These are phyloP conservation scores for Sonneratia alba DNA, from an alignment of 345 rosid species.

Conservation along the genomic window DNA sequence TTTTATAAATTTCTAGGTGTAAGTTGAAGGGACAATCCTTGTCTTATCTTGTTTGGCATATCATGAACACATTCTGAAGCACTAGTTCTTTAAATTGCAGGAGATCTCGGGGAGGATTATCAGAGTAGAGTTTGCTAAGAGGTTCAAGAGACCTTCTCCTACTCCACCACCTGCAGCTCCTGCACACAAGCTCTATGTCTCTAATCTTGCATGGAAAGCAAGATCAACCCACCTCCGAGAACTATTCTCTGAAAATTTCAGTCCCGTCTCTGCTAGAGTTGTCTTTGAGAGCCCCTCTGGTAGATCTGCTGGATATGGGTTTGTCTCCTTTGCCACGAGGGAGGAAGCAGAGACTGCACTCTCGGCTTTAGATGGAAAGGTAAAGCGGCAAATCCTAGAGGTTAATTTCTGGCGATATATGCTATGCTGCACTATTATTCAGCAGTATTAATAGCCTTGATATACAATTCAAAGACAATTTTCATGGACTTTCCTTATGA, in stretches of 20 bases:
- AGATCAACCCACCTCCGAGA: conserved; percentile 69
- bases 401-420: neutral
- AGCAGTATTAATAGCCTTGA: neutral
- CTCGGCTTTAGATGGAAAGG: conserved; percentile 69
- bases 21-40: neutral
- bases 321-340: conserved; percentile 73
- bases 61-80: neutral
- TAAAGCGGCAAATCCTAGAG: conserved; percentile 18
- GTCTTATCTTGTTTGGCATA: neutral
- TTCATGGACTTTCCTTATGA: neutral
- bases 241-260: conserved; percentile 48
- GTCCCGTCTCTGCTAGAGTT: conserved; percentile 55
- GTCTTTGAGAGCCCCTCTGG: conserved; percentile 54
- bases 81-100: conserved; percentile 23
- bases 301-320: conserved; percentile 76
- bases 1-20: neutral
- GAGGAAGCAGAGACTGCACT: conserved; percentile 81
- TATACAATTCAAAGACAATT: neutral
- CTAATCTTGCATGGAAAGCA: conserved; percentile 92
- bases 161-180: conserved; percentile 23
- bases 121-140: conserved; percentile 59
- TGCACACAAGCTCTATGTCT: conserved; percentile 61
- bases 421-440: neutral
- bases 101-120: conserved; percentile 67
- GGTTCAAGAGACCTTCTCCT: conserved; percentile 46